Base-by-base conservation (phyloP, 73 alveolate species). In the Symbiodinium pilosum region DNA sequence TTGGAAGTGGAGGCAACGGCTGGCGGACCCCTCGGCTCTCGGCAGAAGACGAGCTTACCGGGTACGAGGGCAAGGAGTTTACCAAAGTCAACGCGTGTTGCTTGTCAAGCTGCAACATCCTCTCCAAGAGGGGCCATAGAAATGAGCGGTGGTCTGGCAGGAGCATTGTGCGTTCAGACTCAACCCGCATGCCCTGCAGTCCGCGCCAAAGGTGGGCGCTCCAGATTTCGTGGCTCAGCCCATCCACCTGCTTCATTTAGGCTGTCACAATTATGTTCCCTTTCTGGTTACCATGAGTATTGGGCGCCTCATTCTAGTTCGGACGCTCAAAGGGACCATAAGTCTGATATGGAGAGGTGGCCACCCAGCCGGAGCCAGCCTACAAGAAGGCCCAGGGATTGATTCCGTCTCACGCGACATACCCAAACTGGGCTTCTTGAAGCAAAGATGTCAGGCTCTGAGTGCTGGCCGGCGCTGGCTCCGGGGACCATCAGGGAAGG, bases 131-230 rank as follows among this genome's bases (percentile, higher is more conserved):
- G n/a, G n/a, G n/a, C n/a, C n/a, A n/a, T n/a, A n/a, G n/a, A n/a
- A n/a, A n/a, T n/a, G n/a, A n/a, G n/a, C n/a, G n/a, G n/a, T n/a
- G n/a, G n/a, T n/a, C 28, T 64, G 5, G 77, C 85, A 71, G 85
- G 85, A 71, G 85, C 85, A 71, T 43, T 71, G 85, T 24, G 85
- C 85, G 30, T 71, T 71, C 47, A 20, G 85, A 24, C 85, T 71
- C 41, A 71, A 71, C 43, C 85, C 85, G 16, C 85, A 71, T 12
- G 85, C 85, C n/a, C 85, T 71, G 44, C n/a, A 3, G 85, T 34
- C 21, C 26, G 85, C 85, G 43, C 85, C 85, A 24, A 36, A 71
- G 43, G 85, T 28, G 44, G 12, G 38, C 28, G 0, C 0, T 1
- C 21, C 1, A 30, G 71, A 30, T 54, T 52, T 54, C n/a, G 26